phyloP scores from a whole-genome alignment of 169 alveolate genomes.

The Babesia ovata region DNA sequence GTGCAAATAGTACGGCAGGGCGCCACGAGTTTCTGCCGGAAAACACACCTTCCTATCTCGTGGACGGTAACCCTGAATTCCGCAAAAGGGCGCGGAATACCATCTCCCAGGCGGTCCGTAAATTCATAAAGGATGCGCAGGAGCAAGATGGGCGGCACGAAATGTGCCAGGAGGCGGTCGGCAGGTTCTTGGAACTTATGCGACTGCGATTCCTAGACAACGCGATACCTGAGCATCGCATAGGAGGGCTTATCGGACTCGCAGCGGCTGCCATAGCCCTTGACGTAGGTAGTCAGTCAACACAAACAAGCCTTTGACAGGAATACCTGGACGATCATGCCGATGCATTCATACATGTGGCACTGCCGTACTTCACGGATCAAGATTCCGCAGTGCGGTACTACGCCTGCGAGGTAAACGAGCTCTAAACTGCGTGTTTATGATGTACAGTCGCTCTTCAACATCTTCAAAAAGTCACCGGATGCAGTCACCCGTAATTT shows the following conservation, averaged over 20 bases:
- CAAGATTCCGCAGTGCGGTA: constrained; percentile 75
- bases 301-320: neutral
- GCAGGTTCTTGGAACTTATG: constrained; percentile 45
- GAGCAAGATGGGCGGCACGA: constrained; percentile 15
- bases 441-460: constrained; percentile 59
- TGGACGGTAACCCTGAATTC: constrained; percentile 42
- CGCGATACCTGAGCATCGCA: constrained; percentile 53
- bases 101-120: constrained; percentile 51
- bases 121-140: constrained; percentile 7
- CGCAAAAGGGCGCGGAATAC: constrained; percentile 56
- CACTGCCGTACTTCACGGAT: constrained; percentile 63
- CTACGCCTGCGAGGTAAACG: constrained; percentile 77
- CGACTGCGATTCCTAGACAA: constrained; percentile 51
- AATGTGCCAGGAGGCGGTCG: constrained; percentile 26
- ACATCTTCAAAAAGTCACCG: constrained; percentile 68
- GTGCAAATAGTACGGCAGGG: neutral
- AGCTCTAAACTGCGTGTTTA: neutral
- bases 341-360: constrained; percentile 48
- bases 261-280: constrained; percentile 69
- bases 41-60: constrained; percentile 21
- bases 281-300: constrained; percentile 38
- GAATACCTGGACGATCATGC: constrained; percentile 32
- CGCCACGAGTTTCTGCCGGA: constrained; percentile 67
- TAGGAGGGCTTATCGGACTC: constrained; percentile 67
- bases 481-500: constrained; percentile 41